Percentiles rank a stretch among this genome's conserved stretches.
Conservation (phyloP, 2,329 filamentous ascomycete species). For the Trichoderma koningiopsis region DNA sequence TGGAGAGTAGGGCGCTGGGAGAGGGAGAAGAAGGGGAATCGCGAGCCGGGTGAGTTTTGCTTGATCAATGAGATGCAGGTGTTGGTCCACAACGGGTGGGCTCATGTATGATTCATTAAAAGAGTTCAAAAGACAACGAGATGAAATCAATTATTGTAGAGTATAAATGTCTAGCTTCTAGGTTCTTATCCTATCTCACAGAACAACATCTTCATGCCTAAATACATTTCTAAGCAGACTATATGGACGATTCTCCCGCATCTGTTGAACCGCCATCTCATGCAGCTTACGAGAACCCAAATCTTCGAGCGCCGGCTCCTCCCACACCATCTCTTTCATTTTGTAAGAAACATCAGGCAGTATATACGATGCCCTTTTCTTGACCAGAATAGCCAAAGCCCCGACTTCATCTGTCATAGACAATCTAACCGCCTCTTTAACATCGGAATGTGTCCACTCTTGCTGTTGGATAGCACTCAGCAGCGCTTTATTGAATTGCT, state of each 20-base stretch:
- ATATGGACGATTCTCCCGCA: background rate
- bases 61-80: conserved; percentile 65
- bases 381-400: background rate
- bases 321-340: background rate
- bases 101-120: conserved; percentile 48
- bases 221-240: conserved; percentile 4
- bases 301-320: background rate
- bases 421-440: background rate
- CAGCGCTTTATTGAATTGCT: background rate
- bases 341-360: background rate
- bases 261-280: background rate
- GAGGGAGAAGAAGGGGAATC: conserved; percentile 38
- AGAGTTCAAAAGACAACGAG: background rate
- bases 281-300: background rate
- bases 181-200: background rate
- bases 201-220: background rate
- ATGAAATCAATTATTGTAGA: background rate
- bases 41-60: conserved; percentile 54
- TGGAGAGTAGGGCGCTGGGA: conserved; percentile 45
- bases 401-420: background rate
- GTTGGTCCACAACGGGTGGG: conserved; percentile 59
- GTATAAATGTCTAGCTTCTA: background rate
- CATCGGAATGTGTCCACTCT: background rate
- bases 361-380: background rate
- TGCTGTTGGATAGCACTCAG: conserved; percentile 7